phyloP scores from a whole-genome alignment of 768 basidiomycete species.

The Gloeostereum incarnatum region DNA sequence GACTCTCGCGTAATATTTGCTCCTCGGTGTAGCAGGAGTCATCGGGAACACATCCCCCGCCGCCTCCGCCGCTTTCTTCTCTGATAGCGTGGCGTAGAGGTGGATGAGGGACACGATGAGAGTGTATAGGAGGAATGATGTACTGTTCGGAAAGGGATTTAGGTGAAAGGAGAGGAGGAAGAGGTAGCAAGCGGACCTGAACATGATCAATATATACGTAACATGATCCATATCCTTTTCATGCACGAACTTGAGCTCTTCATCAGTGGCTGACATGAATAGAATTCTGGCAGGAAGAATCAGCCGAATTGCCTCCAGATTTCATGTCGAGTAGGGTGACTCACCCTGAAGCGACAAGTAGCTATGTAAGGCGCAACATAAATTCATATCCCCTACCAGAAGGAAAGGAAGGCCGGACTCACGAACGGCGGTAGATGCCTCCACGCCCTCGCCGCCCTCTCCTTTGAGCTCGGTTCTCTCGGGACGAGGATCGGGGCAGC shows the following conservation, averaged over 20 bases:
- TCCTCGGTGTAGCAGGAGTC: constrained; percentile 15
- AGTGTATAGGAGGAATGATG: constrained; percentile 73
- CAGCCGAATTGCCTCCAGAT: not conserved
- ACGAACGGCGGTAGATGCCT: constrained; percentile 87
- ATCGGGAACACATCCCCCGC: constrained; percentile 7
- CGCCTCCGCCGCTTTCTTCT: constrained; percentile 56
- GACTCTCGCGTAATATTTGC: constrained; percentile 63
- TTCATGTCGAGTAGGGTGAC: constrained; percentile 6
- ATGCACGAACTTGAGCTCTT: constrained; percentile 69
- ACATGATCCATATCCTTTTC: constrained; percentile 82
- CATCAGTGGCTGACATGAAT: constrained; percentile 93
- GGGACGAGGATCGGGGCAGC: constrained; percentile 10
- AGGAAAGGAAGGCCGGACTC: constrained; percentile 22
- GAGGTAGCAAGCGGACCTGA: constrained; percentile 39
- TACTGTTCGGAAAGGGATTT: constrained; percentile 22
- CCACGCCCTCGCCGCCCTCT: constrained; percentile 50
- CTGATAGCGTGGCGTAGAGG: constrained; percentile 53
- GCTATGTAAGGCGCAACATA: constrained; percentile 24
- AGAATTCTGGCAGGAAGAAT: constrained; percentile 38
- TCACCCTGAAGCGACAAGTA: constrained; percentile 69
- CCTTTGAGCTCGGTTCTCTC: constrained; percentile 16
- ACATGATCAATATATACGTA: constrained; percentile 80
- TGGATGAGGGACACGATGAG: constrained; percentile 64
- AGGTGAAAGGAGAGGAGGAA: constrained; percentile 1
- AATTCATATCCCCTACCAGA: too few relatives aligned